Base-by-base conservation (phyloP, 225 moss, liverwort and hornwort species). In the Physcomitrellopsis africana region DNA sequence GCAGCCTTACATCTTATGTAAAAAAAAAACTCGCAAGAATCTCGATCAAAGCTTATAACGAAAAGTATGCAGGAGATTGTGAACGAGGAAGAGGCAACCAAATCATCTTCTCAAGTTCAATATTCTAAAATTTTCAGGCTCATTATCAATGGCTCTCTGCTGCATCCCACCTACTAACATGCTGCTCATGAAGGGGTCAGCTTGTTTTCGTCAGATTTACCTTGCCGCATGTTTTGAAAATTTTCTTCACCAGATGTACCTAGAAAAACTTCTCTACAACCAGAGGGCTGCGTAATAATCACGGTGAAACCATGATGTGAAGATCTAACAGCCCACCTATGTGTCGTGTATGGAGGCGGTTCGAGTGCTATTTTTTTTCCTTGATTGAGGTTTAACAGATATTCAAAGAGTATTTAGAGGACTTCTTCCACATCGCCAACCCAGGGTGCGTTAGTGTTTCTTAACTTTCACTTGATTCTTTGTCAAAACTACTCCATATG, bases 91-190 rank as follows among this genome's bases (percentile, higher is more conserved):
- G 89, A 90, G 55, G 92, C 92, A 41, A 81, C 83, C 46, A 76
- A 77, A 66, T 37, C 32, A 37, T 75, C 83, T 83, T 87, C 81
- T 16, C 90, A 90, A 74, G 78, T 76, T 69, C 84, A 81, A 61
- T 81, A 86, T 43, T 94, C 94, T 4, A 43, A 87, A 80, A 37
- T 77, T 97, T 32, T 94, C 97, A 62, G 97, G 94, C 72, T 90
- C 93, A 23, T 80, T 97, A 44, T 90, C 94, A 42, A 97, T 97
- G 97, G 94, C 94, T 51, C 82, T 97, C 63, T 97, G 97, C 76
- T 94, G 92, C 91, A 94, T 97, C 91, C 88, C 42, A 69, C 77
- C 22, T 76, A 8, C 26, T 66, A 16, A n/a, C 76, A 46, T 60
- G 22, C 45, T 43, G 46, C 65, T 63, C 51, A 59, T 49, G 10